phyloP scores from a whole-genome alignment of 345 rosid species.

The Boechera divaricarpa region DNA sequence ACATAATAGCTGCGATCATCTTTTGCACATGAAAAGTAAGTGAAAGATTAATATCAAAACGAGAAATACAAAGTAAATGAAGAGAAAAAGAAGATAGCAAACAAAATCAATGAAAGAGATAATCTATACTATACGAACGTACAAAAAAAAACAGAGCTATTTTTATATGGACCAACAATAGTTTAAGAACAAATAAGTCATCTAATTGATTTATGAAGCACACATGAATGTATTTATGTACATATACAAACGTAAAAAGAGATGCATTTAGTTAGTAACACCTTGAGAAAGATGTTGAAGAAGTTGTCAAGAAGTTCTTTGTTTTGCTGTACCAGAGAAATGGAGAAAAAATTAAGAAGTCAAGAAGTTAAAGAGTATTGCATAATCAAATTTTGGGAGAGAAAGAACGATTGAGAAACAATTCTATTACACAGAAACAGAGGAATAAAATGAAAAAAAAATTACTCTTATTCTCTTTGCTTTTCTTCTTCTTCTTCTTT shows the following conservation, averaged over 20 bases:
- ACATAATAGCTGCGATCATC: slow-evolving; percentile 5
- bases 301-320: slow-evolving; percentile 7
- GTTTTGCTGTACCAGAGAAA: slow-evolving; percentile 16
- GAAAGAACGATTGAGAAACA: slow-evolving; percentile 11
- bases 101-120: slow-evolving; percentile 12
- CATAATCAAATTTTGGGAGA: not conserved
- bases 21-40: slow-evolving; percentile 5
- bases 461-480: slow-evolving; percentile 31
- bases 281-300: slow-evolving; percentile 31
- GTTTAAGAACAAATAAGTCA: slow-evolving; percentile 18
- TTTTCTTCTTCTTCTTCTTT: slow-evolving; percentile 29
- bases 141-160: slow-evolving; percentile 3
- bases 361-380: slow-evolving; percentile 7
- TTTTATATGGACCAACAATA: slow-evolving; percentile 4
- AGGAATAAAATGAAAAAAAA: slow-evolving; percentile 25
- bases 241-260: slow-evolving; percentile 4
- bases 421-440: not conserved
- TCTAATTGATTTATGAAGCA: slow-evolving; percentile 1
- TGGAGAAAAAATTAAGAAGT: not conserved
- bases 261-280: slow-evolving; percentile 12
- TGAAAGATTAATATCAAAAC: slow-evolving; percentile 5
- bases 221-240: not conserved
- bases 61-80: not conserved
- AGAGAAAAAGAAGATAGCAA: slow-evolving; percentile 1
- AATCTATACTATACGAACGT: not conserved